Evolutionary conservation across 2,329 filamentous ascomycete species (phyloP).

Genomic region (Verticillium tricorpus): DNA sequence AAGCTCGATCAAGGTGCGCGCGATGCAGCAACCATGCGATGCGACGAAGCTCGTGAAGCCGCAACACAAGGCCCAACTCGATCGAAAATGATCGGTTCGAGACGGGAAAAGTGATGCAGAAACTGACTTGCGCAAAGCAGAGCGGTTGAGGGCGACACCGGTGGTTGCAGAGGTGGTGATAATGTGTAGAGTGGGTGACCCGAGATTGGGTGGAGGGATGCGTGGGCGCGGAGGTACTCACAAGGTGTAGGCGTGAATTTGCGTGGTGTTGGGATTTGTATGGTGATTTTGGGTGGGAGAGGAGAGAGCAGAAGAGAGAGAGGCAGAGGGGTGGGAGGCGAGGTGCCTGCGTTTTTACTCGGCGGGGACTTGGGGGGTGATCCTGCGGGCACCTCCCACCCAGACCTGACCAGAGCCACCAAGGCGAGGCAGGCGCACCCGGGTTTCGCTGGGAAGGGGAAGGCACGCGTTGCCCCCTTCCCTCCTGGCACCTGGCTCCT

Average conservation of each 20-base stretch:
- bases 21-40: neutral
- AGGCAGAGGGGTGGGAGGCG: slow-evolving; percentile 36
- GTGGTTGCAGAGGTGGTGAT: neutral
- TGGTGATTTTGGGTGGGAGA: slow-evolving; percentile 49
- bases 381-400: neutral
- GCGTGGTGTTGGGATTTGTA: slow-evolving; percentile 46
- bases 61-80: neutral
- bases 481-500: neutral
- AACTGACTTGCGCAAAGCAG: neutral
- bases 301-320: slow-evolving; percentile 33
- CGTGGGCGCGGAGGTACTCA: slow-evolving; percentile 49
- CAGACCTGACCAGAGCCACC: slow-evolving; percentile 1
- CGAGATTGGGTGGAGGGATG: slow-evolving; percentile 30
- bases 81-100: neutral
- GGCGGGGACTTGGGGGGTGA: slow-evolving; percentile 19
- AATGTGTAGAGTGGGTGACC: slow-evolving; percentile 16
- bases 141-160: neutral
- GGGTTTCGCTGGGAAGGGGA: neutral
- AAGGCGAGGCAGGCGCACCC: slow-evolving; percentile 3
- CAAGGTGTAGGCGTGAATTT: slow-evolving; percentile 32
- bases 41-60: neutral
- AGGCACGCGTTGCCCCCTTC: slow-evolving; percentile 1
- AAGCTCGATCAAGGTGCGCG: slow-evolving; percentile 1
- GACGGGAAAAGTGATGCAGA: neutral
- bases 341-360: slow-evolving; percentile 56